A percentile compares a stretch with the other conserved stretches of the same genome.
These are phyloP conservation scores for Diutina neorugosa DNA, from an alignment of 1,139 yeast genomes.

Conservation along the genomic window DNA sequence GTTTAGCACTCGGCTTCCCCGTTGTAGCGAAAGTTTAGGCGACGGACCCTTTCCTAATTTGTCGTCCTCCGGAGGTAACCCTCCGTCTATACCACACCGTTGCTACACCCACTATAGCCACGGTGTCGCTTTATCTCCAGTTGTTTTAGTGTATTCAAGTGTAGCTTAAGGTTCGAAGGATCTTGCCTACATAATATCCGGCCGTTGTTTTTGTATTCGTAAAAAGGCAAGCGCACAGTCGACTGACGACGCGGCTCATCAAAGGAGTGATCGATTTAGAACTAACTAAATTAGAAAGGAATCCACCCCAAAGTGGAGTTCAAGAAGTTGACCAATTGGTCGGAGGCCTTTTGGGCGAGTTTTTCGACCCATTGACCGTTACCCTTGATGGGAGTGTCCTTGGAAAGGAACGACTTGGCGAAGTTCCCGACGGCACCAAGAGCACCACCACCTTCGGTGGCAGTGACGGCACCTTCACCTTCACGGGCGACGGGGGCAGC, in stretches of 20 bases:
- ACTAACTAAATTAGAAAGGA: background rate
- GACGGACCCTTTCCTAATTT: no score
- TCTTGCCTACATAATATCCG: background rate
- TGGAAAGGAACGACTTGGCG: background rate
- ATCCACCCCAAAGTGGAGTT: background rate
- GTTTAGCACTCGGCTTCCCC: no score
- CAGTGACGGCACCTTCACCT: background rate
- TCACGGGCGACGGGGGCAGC: conserved; percentile 2
- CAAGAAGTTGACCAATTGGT: background rate
- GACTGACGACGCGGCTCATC: background rate
- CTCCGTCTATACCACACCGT: no score
- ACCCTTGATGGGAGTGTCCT: conserved; percentile 1
- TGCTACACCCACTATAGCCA: no score
- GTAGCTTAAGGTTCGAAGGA: background rate
- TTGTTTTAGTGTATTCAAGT: no score
- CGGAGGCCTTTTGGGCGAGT: background rate
- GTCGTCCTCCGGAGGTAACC: no score
- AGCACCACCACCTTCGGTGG: background rate
- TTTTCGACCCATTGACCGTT: background rate
- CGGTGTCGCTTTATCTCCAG: no score
- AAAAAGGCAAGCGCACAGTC: background rate
- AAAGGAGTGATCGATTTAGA: background rate
- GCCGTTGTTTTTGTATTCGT: background rate
- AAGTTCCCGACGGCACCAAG: conserved; percentile 1
- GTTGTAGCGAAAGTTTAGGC: no score